Evolutionary conservation across 257 asterid genomes (phyloP), one percentile per base, ranked within the genome.

Genomic region (Dorcoceras hygrometricum): DNA sequence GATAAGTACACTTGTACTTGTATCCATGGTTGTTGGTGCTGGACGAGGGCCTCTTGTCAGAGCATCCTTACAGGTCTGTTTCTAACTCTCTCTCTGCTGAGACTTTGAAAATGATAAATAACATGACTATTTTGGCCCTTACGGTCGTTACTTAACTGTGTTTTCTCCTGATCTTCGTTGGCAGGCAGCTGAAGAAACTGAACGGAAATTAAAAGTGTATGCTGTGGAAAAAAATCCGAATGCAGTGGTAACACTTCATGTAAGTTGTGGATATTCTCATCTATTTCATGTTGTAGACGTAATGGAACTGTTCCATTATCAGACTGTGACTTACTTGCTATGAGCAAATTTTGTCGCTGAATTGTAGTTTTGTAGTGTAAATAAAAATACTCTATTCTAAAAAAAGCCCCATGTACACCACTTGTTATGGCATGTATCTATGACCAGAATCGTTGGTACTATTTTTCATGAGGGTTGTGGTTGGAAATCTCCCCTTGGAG

Each of bases 31-130:
- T 80, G 97, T 94, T 59, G 99, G 99, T 64, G 99, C 99, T 68
- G 99, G 99, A 39, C 83, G 99, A 75, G 99, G 99, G 62, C 99
- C 99, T 72, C 97, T 94, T 73, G 99, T 94, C 68, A 85, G 99
- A 77, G 96, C 99, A 66, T 88, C 99, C 54, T 75, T 90, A 70
- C 95, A 94, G 99, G 99, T 93, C 14, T 36, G 53, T 60, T 23
- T 6, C 20, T 59, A 56, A n/a, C n/a, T n/a, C n/a, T n/a, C 65
- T 68, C 71, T 70, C 27, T 67, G 50, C 65, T 28, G 29, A 48
- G 58, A 70, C 31, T 66, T 50, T 32, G 66, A 57, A 61, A 71
- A 62, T 24, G 56, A 43, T 20, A 57, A 4, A 59, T 39, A 29
- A 20, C 39, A 54, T 59, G 68, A 39, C 18, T 46, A 63, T 54